Conservation (phyloP, 73 alveolate genomes). For the Paramecium sexaurelia region DNA sequence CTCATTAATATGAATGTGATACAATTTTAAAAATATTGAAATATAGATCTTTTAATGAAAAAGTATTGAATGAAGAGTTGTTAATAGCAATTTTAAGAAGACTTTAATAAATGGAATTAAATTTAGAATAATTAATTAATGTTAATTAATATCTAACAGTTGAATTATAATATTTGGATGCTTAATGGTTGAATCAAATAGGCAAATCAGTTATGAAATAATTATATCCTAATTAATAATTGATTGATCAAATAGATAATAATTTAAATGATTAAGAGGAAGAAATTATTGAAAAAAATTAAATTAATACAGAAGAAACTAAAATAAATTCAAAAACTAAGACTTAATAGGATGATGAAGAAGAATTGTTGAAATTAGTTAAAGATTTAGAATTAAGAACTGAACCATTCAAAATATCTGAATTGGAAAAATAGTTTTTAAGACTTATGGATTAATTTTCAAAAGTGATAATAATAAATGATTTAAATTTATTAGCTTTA, state of each 20-base stretch:
- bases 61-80: slow-evolving; percentile 10
- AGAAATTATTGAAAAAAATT: background rate
- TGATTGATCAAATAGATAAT: background rate
- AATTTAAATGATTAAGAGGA: background rate
- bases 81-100: background rate
- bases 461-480: background rate
- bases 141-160: background rate
- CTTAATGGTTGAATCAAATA: slow-evolving; percentile 2
- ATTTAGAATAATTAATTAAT: background rate
- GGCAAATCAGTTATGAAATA: background rate
- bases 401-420: background rate
- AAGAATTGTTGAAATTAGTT: background rate
- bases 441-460: slow-evolving; percentile 3
- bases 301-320: background rate
- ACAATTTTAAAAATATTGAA: background rate
- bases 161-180: slow-evolving; percentile 21
- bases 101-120: background rate
- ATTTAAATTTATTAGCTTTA: background rate
- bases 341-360: background rate
- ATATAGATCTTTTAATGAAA: slow-evolving; percentile 8
- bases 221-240: background rate
- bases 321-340: background rate
- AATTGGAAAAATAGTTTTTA: background rate
- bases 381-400: background rate
- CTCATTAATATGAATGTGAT: background rate